Base-by-base conservation (phyloP, 1,284 basidiomycete genomes). In the Puccinia coronata region DNA sequence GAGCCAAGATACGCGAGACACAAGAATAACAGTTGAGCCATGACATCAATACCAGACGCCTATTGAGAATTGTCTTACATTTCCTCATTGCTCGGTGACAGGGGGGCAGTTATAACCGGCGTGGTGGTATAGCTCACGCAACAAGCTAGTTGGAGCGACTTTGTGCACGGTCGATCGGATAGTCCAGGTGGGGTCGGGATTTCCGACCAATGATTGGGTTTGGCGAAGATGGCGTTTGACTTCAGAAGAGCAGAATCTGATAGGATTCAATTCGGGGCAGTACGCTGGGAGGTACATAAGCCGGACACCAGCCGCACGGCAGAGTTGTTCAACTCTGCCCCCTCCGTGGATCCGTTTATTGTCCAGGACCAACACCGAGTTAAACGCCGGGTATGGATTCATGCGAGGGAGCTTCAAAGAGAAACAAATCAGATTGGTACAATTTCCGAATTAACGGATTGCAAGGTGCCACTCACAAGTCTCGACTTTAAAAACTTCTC, bases 401-500 rank as follows among this genome's bases (percentile, higher is more conserved):
- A 65, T 65, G 23, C 61, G 28, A 31, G 61, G 31, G 23, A 65
- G 61, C 61, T 65, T 18, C 8, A 6, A 61, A 61, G 8, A 61
- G n/a, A 8, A 5, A 28, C 34, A 23, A 6, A 31, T 6, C 55
- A 11, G 6, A 23, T 28, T 4, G 14, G n/a, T n/a, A 11, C 20
- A 61, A 31, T 36, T 11, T 28, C 5, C 2, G 31, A 28, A 6
- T 23, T n/a, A 23, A 39, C 16, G 9, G n/a, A 18, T 34, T 23
- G 31, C 28, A 16, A 51, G 14, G 18, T 53, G n/a, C 6, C 9
- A 53, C 51, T 53, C 14, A 75, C 55, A 47, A 75, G 55, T 16
- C 36, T 57, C 31, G 34, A 75, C 55, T 75, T 57, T 20, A 75
- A 59, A 9, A 75, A 75, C 28, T 61, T 28, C 43, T 75, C 73